These are phyloP conservation scores for Boletus eberwhitei DNA, from an alignment of 768 basidiomycete genomes.

Conservation along the genomic window DNA sequence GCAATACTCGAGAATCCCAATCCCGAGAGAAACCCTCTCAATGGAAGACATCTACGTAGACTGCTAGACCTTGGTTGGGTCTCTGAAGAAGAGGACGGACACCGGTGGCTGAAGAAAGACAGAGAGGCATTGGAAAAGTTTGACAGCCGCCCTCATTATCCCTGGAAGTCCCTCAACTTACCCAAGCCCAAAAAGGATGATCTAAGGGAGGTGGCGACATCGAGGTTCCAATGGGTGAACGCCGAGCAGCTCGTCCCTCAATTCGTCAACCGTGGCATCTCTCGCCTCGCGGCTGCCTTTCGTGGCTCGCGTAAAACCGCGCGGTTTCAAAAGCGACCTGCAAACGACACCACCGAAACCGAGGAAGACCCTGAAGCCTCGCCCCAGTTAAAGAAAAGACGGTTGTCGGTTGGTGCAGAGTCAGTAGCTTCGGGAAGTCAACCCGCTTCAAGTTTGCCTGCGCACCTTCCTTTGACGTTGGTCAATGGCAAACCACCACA, in stretches of 20 bases:
- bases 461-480: conserved; percentile 15
- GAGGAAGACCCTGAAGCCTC: conserved; percentile 13
- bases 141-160: conserved; percentile 23
- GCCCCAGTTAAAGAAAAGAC: conserved; percentile 26
- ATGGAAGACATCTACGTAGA: conserved; percentile 27
- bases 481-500: conserved; percentile 32
- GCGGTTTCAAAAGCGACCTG: conserved; percentile 26
- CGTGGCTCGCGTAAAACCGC: conserved; percentile 5
- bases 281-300: conserved; percentile 15
- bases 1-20: conserved; percentile 18
- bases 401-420: conserved; percentile 13
- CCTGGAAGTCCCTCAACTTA: conserved; percentile 26
- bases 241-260: conserved; percentile 28
- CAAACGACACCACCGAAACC: conserved; percentile 6
- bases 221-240: conserved; percentile 31
- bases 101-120: conserved; percentile 26
- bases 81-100: conserved; percentile 16
- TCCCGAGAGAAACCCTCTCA: conserved; percentile 17
- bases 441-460: conserved; percentile 1
- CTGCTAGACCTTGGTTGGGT: conserved; percentile 31
- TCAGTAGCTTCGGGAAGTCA: neutral
- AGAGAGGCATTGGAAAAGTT: conserved; percentile 26
- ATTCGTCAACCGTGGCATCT: conserved; percentile 22
- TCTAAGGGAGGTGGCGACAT: conserved; percentile 24
- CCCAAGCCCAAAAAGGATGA: conserved; percentile 26